Percentiles rank a stretch among this genome's conserved stretches.
phyloP scores from a whole-genome alignment of 225 moss, liverwort and hornwort species.

The Marchantia polymorpha region DNA sequence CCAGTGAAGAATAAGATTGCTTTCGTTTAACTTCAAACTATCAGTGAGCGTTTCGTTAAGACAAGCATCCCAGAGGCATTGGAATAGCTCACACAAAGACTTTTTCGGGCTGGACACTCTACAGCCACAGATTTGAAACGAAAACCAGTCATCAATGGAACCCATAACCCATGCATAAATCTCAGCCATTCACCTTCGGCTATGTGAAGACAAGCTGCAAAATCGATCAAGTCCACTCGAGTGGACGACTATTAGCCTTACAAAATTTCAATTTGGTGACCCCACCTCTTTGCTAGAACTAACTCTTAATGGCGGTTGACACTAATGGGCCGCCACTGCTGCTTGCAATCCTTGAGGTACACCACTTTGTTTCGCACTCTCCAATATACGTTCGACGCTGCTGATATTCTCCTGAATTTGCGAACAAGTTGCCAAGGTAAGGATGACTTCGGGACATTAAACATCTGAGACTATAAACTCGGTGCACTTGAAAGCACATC shows the following conservation, averaged over 20 bases:
- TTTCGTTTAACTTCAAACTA: no score
- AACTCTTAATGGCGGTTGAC: conserved; percentile 5
- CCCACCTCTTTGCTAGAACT: conserved; percentile 16
- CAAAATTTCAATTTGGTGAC: conserved; percentile 32
- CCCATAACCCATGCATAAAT: neutral
- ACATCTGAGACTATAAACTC: no score
- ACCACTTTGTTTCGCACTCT: conserved; percentile 55
- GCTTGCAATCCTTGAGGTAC: conserved; percentile 63
- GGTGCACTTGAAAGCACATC: no score
- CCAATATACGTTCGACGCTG: conserved; percentile 67
- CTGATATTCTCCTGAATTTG: conserved; percentile 68
- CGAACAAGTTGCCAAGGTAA: no score
- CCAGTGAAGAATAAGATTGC: no score
- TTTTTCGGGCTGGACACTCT: neutral
- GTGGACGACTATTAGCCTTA: conserved; percentile 23
- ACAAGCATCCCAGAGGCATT: neutral
- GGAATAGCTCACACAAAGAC: neutral
- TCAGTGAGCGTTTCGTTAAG: neutral
- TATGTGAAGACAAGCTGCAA: neutral
- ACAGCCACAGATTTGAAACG: neutral
- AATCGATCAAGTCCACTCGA: conserved; percentile 14
- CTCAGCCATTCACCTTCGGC: conserved; percentile 1
- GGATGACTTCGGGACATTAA: no score
- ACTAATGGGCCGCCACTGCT: conserved; percentile 32
- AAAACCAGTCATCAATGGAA: neutral